Conservation (phyloP, 2,329 filamentous ascomycete species). For the Cladosporium phlei region DNA sequence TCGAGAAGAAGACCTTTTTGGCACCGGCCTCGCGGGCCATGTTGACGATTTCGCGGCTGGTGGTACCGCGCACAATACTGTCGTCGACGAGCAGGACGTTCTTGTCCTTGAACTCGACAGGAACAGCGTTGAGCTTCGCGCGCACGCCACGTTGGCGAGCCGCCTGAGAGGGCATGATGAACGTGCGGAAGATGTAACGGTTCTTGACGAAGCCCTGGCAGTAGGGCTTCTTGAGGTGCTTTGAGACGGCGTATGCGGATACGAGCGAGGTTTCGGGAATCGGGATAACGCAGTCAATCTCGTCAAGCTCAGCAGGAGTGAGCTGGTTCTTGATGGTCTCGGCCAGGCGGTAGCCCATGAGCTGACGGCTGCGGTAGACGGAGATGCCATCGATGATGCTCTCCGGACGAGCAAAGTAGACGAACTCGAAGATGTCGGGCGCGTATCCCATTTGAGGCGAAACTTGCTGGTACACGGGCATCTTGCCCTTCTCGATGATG, state of each 20-base stretch:
- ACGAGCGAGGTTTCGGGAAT: constrained; percentile 81
- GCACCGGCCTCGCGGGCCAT: constrained; percentile 86
- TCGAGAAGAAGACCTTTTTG: constrained; percentile 75
- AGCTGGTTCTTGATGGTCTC: constrained; percentile 65
- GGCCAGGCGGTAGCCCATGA: constrained; percentile 80
- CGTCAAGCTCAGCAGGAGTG: constrained; percentile 62
- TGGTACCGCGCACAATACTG: constrained; percentile 82
- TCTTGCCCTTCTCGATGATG: constrained; percentile 72
- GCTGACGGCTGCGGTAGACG: constrained; percentile 75
- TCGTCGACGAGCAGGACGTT: constrained; percentile 84
- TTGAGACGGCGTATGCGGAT: constrained; percentile 71
- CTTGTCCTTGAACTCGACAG: constrained; percentile 74
- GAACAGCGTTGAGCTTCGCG: constrained; percentile 82
- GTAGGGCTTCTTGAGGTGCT: constrained; percentile 69
- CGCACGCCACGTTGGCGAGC: constrained; percentile 80
- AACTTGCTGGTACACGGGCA: constrained; percentile 72
- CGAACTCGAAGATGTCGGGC: constrained; percentile 81
- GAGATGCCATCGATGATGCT: constrained; percentile 82
- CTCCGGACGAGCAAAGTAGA: constrained; percentile 83
- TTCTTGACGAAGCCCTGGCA: constrained; percentile 85
- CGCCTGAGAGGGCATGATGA: constrained; percentile 80
- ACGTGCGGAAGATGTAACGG: constrained; percentile 81
- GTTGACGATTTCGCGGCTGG: constrained; percentile 68
- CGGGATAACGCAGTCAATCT: constrained; percentile 81
- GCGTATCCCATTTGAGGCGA: constrained; percentile 64